Base-by-base conservation (phyloP, 768 basidiomycete genomes). In the Dioszegia hungarica region DNA sequence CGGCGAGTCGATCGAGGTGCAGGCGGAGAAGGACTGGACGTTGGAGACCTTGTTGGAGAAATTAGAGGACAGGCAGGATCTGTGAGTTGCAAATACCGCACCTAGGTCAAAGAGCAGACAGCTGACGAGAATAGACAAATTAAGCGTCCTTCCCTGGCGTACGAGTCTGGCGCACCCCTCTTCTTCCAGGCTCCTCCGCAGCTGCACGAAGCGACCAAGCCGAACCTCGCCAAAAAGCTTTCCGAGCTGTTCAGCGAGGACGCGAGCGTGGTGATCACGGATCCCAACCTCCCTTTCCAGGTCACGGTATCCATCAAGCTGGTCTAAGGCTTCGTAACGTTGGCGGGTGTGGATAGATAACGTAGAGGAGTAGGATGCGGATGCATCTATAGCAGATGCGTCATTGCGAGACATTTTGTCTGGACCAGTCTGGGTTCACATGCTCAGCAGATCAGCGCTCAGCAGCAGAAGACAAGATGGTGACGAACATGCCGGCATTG, bases 151-250 rank as follows among this genome's bases (percentile, higher is more conserved):
- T 98, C 95, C 0, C 76, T 99, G 17, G 89, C 93, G 3, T 61
- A 60, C 33, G 46, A 63, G 0, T 84, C 85, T 0, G 80, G 84
- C 5, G 81, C 81, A 22, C 88, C 86, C 34, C 85, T 98, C 36
- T 99, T 95, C 80, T 84, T 92, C 74, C 90, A 94, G 75, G 89
- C 89, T 1, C 94, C 95, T 8, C 89, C 90, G 4, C 89, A 90
- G 70, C 82, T 99, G 14, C 90, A 95, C 74, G 80, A 84, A 72
- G 85, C 85, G 6, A 98, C 92, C 8, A 83, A 90, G n/a, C 86
- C 87, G 4, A 98, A 99, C 75, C 80, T 99, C 46, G 82, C 85
- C 72, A 93, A 89, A 81, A 86, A 82, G 66, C 83, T 98, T 0
- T 83, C 82, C 0, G 93, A 97, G 61, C 78, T 99, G 12, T 82